Evolutionary conservation across 495 filamentous ascomycete genomes (phyloP), one percentile per base, ranked within the genome.

Genomic region (Aspergillus diversus): DNA sequence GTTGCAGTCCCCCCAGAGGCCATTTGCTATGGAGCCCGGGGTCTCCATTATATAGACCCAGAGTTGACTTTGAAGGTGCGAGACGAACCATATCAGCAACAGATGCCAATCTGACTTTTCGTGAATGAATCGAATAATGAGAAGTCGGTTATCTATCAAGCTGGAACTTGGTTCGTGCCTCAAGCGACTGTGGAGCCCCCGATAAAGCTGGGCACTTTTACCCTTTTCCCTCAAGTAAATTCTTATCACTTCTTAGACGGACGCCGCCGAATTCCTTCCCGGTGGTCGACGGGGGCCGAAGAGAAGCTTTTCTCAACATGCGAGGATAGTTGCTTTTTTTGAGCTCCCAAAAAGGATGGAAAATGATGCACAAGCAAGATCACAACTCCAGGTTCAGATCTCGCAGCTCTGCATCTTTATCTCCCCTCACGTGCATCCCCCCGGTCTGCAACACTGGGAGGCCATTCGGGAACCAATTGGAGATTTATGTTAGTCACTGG

Each of bases 61-160:
- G 39, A 15, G 6, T 12, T 33, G 5, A 11, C 31, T 27, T 5
- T 11, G 17, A 48, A 48, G 33, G 49, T 9, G 54, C 47, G 42
- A 57, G 58, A 32, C 34, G 60, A 65, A 60, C 63, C 39, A 43
- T 43, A 11, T 11, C 39, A 15, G 39, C 37, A 39, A 13, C 37
- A 39, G 37, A 53, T 59, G 55, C 37, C 58, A 35, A 54, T 43
- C 39, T 32, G 49, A 27, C 16, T 17, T 31, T 65, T 54, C 27
- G 58, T 61, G 53, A 65, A 65, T 27, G 35, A 59, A 66, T 66
- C 59, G 59, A 66, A 66, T 66, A 66, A 53, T 55, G 42, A 43
- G 42, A 43, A 5, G 31, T 42, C 49, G 57, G 63, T 64, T 64
- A 64, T 64, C 63, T 64, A 31, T 60, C 37, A 46, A 11, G 7